These are phyloP conservation scores for Colletotrichum australisinense DNA, from an alignment of 2,329 filamentous ascomycete genomes.

Conservation along the genomic window DNA sequence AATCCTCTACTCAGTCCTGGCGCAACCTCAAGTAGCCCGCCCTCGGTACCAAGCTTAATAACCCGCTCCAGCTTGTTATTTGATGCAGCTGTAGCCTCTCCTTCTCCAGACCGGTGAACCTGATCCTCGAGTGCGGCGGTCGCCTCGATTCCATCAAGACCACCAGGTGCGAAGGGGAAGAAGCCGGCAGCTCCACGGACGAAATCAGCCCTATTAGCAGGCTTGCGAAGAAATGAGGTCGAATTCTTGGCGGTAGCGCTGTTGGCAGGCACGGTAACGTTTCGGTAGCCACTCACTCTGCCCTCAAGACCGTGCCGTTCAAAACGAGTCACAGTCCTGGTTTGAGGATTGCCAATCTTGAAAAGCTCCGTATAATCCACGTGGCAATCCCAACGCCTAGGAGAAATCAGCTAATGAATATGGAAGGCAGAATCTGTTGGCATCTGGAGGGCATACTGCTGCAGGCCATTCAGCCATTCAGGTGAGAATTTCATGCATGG, in stretches of 20 bases:
- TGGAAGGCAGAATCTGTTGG: background rate
- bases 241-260: constrained; percentile 96
- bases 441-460: constrained; percentile 66
- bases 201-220: constrained; percentile 88
- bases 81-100: constrained; percentile 54
- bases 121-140: constrained; percentile 87
- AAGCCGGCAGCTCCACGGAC: constrained; percentile 93
- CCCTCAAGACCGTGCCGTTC: constrained; percentile 92
- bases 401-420: background rate
- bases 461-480: constrained; percentile 88
- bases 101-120: constrained; percentile 58
- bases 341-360: constrained; percentile 88
- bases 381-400: constrained; percentile 79
- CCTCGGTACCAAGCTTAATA: constrained; percentile 83
- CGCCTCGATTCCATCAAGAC: constrained; percentile 86
- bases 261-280: constrained; percentile 90
- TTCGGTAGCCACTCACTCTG: constrained; percentile 90
- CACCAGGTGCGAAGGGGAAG: constrained; percentile 93
- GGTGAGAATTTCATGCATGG: constrained; percentile 84
- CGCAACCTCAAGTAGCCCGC: constrained; percentile 82
- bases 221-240: constrained; percentile 87
- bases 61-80: constrained; percentile 79
- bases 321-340: constrained; percentile 94
- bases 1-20: constrained; percentile 87
- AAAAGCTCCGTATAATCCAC: constrained; percentile 87